These are phyloP conservation scores for Eragrostis nindensis DNA, from an alignment of 176 grass and related monocot genomes.

Conservation along the genomic window DNA sequence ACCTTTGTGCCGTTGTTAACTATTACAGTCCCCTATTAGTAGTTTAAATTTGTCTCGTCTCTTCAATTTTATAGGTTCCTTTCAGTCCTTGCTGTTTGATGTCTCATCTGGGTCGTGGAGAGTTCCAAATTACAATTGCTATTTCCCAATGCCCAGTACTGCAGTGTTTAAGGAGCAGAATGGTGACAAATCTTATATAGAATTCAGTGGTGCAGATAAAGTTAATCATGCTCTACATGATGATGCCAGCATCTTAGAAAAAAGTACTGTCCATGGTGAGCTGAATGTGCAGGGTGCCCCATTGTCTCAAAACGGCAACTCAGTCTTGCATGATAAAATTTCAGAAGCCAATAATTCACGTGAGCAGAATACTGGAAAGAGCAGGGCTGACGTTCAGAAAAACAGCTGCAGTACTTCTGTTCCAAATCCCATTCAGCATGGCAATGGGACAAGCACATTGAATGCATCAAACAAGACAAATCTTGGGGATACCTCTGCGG, in stretches of 20 bases:
- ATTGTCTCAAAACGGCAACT: constrained; percentile 23
- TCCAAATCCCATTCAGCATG: constrained; percentile 3
- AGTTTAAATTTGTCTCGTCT: no score
- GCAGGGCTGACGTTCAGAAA: constrained; percentile 18
- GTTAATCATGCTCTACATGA: constrained; percentile 28
- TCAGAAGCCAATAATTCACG: constrained; percentile 21
- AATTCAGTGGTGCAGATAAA: constrained; percentile 15
- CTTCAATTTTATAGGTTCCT: no score
- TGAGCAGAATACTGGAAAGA: constrained; percentile 28
- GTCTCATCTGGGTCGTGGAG: no score
- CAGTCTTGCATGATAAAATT: constrained; percentile 31
- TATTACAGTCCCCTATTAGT: no score
- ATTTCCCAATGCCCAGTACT: no score
- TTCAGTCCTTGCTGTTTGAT: no score
- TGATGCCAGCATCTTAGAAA: constrained; percentile 32
- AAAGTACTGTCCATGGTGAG: constrained; percentile 15
- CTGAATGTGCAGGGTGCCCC: not conserved
- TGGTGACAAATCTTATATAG: not conserved
- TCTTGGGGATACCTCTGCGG: not conserved
- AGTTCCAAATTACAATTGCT: no score
- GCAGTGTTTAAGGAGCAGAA: not conserved
- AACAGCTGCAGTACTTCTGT: not conserved
- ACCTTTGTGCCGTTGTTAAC: no score
- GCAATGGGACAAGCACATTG: not conserved
- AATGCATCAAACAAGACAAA: constrained; percentile 22